These are phyloP conservation scores for Rasamsonia emersonii DNA, from an alignment of 2,329 filamentous ascomycete species.

Conservation along the genomic window DNA sequence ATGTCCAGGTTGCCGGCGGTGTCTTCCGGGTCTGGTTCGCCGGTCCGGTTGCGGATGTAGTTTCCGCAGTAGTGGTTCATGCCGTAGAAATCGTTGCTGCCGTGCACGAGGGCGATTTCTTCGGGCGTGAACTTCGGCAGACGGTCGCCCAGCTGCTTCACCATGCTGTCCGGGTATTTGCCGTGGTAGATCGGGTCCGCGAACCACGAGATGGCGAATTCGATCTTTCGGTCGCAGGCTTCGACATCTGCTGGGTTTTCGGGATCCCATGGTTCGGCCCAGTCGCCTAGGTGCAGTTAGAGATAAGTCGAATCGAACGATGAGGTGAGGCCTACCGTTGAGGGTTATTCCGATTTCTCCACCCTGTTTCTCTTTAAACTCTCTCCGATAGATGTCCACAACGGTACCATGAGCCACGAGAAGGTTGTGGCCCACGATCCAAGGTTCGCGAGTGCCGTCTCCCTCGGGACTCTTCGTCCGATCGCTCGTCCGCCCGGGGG, in stretches of 20 bases:
- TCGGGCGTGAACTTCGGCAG: conserved; percentile 66
- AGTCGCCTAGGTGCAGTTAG: conserved; percentile 50
- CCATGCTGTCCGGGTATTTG: conserved; percentile 76
- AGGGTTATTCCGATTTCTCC: conserved; percentile 82
- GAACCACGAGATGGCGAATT: conserved; percentile 84
- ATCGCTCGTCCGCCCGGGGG: conserved; percentile 74
- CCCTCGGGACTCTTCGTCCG: conserved; percentile 61
- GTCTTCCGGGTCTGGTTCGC: conserved; percentile 55
- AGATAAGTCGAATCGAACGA: neutral
- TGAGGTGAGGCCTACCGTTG: conserved; percentile 49
- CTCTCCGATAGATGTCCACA: conserved; percentile 72
- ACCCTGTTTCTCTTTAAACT: conserved; percentile 64
- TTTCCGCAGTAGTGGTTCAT: conserved; percentile 93
- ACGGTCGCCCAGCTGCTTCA: conserved; percentile 67
- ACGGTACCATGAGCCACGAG: conserved; percentile 71
- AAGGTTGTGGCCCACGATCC: conserved; percentile 73
- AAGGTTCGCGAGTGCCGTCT: conserved; percentile 68
- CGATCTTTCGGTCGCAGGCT: conserved; percentile 70
- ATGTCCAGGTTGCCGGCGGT: conserved; percentile 68
- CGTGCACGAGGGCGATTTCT: conserved; percentile 64
- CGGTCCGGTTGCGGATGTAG: conserved; percentile 67
- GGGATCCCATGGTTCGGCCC: conserved; percentile 73
- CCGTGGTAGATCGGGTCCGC: conserved; percentile 80
- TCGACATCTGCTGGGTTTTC: conserved; percentile 65
- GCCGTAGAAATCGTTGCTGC: conserved; percentile 89